Evolutionary conservation across 768 basidiomycete genomes (phyloP).

Genomic region (Lyophyllum shimeji): DNA sequence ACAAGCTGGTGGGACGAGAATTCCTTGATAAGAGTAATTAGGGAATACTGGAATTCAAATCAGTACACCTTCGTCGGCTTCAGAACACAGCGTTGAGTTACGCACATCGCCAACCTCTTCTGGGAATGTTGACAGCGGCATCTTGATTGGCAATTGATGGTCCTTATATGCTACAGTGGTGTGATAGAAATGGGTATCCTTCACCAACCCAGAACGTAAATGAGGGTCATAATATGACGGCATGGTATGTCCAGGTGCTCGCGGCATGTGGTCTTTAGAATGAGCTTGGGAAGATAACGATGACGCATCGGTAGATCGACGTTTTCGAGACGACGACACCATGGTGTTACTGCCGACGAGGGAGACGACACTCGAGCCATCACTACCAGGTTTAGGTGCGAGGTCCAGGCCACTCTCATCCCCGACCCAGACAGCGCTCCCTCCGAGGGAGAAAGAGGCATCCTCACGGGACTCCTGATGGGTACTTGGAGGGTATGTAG

Average conservation of each 20-base stretch:
- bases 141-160: constrained; percentile 83
- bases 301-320: constrained; percentile 73
- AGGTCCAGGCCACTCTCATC: constrained; percentile 64
- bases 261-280: constrained; percentile 39
- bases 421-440: constrained; percentile 83
- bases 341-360: constrained; percentile 38
- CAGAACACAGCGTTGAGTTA: constrained; percentile 11
- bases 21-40: constrained; percentile 86
- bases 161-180: constrained; percentile 83
- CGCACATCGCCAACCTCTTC: constrained; percentile 96
- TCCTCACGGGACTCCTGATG: constrained; percentile 63
- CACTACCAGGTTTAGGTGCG: constrained; percentile 44
- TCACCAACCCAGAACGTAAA: constrained; percentile 49
- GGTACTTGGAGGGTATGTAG: constrained; percentile 24
- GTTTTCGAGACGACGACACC: constrained; percentile 43
- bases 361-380: constrained; percentile 42
- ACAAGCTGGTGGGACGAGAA: constrained; percentile 62
- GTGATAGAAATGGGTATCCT: constrained; percentile 95
- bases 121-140: constrained; percentile 86
- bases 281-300: constrained; percentile 64
- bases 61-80: background rate
- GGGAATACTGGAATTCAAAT: constrained; percentile 65
- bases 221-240: constrained; percentile 47
- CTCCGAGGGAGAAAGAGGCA: constrained; percentile 73
- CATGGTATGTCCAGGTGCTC: constrained; percentile 32